A percentile compares a stretch with the other conserved stretches of the same genome.
phyloP scores from a whole-genome alignment of 1,284 basidiomycete species.

The Microbotryomycetes sp. region DNA sequence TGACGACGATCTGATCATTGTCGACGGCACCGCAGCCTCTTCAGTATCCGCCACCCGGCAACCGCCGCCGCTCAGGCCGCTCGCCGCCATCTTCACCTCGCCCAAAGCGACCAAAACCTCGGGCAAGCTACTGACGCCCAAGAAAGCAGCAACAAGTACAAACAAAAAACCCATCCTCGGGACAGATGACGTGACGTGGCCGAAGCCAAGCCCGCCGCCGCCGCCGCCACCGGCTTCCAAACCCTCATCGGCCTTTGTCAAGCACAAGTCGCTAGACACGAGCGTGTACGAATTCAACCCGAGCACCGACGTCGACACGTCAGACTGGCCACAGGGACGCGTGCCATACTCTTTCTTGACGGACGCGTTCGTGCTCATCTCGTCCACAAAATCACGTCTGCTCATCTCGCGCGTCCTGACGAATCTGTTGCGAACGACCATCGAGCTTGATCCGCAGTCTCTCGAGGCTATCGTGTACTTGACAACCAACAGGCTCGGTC shows the following conservation, averaged over 20 bases:
- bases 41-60: too few species aligned
- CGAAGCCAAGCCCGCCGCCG: not conserved
- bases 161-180: not conserved
- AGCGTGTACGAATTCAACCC: conserved; percentile 40
- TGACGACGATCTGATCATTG: not conserved
- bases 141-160: too few species aligned
- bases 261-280: conserved; percentile 31
- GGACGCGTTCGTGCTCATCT: conserved; percentile 63
- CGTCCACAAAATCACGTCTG: conserved; percentile 72
- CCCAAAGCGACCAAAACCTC: not conserved
- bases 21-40: not conserved
- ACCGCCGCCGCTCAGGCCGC: not conserved
- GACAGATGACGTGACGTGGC: not conserved
- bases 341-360: conserved; percentile 76
- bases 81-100: not conserved
- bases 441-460: conserved; percentile 59
- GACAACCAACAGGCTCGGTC: conserved; percentile 75
- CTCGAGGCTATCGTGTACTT: conserved; percentile 80
- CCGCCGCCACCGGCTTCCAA: not conserved
- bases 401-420: conserved; percentile 70
- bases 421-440: conserved; percentile 66
- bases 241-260: not conserved
- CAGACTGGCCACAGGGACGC: conserved; percentile 16
- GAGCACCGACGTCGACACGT: conserved; percentile 23
- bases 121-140: too few species aligned